Percentiles rank a stretch among this genome's conserved stretches.
phyloP scores from a whole-genome alignment of 2,329 filamentous ascomycete genomes.

The Fusarium sp. region DNA sequence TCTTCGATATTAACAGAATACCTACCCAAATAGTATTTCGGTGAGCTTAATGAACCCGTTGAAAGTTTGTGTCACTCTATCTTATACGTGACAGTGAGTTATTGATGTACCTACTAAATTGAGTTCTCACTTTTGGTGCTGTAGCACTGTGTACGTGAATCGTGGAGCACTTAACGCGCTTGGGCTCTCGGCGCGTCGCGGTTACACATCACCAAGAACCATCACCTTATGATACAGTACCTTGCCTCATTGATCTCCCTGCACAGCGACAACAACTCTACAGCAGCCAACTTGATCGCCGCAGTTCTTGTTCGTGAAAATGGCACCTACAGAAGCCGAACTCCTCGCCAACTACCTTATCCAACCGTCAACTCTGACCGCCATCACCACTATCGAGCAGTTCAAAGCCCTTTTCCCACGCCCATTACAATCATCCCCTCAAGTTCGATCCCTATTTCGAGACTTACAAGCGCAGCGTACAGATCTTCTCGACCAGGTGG shows the following conservation, averaged over 20 bases:
- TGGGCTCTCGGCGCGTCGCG: constrained; percentile 38
- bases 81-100: too few relatives aligned
- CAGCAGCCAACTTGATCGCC: not conserved
- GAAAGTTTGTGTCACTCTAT: too few relatives aligned
- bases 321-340: constrained; percentile 81
- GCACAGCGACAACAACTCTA: not conserved
- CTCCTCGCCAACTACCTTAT: constrained; percentile 86
- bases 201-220: constrained; percentile 1
- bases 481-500: constrained; percentile 76
- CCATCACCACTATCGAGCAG: constrained; percentile 79
- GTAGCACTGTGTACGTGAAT: not conserved
- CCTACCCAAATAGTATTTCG: too few relatives aligned
- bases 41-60: too few relatives aligned
- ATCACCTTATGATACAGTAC: not conserved
- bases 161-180: constrained; percentile 47
- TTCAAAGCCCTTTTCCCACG: constrained; percentile 85
- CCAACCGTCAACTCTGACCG: constrained; percentile 80
- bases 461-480: constrained; percentile 84
- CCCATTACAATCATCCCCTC: constrained; percentile 74
- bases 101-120: too few relatives aligned
- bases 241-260: not conserved
- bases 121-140: too few relatives aligned
- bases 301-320: constrained; percentile 54
- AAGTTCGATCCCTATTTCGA: constrained; percentile 80
- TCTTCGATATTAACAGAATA: too few relatives aligned